Percentiles rank a stretch among this genome's conserved stretches.
Conservation (phyloP, 73 alveolate genomes). For the Urostyla sp. region DNA sequence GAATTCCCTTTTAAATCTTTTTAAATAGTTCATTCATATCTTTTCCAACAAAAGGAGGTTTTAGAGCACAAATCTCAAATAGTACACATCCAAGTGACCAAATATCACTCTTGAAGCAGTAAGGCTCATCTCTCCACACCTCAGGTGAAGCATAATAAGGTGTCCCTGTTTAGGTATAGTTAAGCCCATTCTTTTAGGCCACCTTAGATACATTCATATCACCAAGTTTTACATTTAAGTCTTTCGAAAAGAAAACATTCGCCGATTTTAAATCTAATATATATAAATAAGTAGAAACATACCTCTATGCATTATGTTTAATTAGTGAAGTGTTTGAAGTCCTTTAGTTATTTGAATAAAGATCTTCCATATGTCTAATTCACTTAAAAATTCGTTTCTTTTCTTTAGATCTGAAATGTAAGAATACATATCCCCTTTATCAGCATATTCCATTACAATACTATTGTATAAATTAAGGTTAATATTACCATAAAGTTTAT, state of each 20-base stretch:
- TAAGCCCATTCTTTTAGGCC: slow-evolving; percentile 74
- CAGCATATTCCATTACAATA: slow-evolving; percentile 64
- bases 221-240: slow-evolving; percentile 75
- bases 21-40: slow-evolving; percentile 78
- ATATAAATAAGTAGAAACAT: slow-evolving; percentile 34
- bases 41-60: slow-evolving; percentile 77
- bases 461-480: background rate
- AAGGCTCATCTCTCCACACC: slow-evolving; percentile 79
- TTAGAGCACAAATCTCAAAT: slow-evolving; percentile 75
- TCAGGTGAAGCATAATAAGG: slow-evolving; percentile 73
- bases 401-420: slow-evolving; percentile 38
- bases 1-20: slow-evolving; percentile 65
- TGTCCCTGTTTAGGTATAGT: slow-evolving; percentile 74
- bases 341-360: slow-evolving; percentile 79
- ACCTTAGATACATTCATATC: slow-evolving; percentile 81
- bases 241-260: slow-evolving; percentile 74
- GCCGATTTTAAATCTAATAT: slow-evolving; percentile 55
- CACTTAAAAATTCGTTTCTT: background rate
- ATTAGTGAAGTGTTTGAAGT: slow-evolving; percentile 73
- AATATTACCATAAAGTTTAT: slow-evolving; percentile 40
- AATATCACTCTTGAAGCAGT: slow-evolving; percentile 67
- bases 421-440: slow-evolving; percentile 60
- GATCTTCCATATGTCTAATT: slow-evolving; percentile 49
- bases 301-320: slow-evolving; percentile 81
- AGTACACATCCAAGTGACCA: slow-evolving; percentile 84